These are phyloP conservation scores for Daldinia loculata DNA, from an alignment of 495 filamentous ascomycete species.

Conservation along the genomic window DNA sequence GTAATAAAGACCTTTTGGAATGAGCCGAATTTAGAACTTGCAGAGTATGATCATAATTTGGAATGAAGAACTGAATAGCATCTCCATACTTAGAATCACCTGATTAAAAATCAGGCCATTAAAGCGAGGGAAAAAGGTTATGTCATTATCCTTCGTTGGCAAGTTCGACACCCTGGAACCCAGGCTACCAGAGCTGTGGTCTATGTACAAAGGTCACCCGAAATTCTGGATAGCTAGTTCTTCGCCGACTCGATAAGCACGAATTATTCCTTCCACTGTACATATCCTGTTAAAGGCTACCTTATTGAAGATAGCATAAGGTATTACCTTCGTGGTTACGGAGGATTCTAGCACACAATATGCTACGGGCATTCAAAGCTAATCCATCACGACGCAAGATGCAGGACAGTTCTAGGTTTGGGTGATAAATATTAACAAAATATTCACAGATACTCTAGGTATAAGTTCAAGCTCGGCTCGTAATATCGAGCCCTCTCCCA, in stretches of 20 bases:
- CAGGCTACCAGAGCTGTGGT: not conserved
- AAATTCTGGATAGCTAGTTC: not conserved
- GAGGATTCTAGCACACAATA: no score
- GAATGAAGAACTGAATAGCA: not conserved
- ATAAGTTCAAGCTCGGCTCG: conserved; percentile 41
- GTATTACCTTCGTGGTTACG: no score
- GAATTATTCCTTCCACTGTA: not conserved
- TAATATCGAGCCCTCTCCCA: conserved; percentile 29
- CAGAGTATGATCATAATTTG: not conserved
- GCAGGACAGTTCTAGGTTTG: not conserved
- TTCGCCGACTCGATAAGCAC: not conserved
- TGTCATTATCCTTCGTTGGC: not conserved
- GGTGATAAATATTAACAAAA: conserved; percentile 37
- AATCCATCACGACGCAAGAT: no score
- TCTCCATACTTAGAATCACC: not conserved
- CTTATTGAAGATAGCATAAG: no score
- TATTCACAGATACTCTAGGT: conserved; percentile 45
- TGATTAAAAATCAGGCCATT: not conserved
- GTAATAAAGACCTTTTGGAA: not conserved
- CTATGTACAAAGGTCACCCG: not conserved
- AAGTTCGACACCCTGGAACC: not conserved
- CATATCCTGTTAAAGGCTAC: no score
- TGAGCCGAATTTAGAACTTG: conserved; percentile 16
- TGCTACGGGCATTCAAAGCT: no score
- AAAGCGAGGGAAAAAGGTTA: not conserved